Evolutionary conservation across 129 eudicot genomes (phyloP).

Genomic region (Arctium lappa): DNA sequence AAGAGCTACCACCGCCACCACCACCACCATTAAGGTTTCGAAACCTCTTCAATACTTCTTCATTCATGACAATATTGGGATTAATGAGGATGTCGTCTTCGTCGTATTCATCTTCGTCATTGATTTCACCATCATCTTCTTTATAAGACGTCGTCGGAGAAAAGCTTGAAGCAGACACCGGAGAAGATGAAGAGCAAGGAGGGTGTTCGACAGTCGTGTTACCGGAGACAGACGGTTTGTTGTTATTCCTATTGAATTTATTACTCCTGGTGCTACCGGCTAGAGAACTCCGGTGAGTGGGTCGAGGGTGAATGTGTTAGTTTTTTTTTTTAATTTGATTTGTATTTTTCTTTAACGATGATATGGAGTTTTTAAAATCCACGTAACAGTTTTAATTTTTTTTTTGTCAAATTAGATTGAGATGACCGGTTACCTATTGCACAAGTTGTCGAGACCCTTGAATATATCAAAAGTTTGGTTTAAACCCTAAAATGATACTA

Average conservation of each 20-base stretch:
- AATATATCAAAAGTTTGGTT: no score
- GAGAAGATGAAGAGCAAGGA: conserved; percentile 44
- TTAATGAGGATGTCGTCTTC: neutral
- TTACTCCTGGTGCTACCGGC: conserved; percentile 69
- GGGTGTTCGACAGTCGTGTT: conserved; percentile 3
- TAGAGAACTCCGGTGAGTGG: conserved; percentile 63
- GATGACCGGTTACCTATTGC: no score
- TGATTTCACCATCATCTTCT: conserved; percentile 35
- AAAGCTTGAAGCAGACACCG: conserved; percentile 35
- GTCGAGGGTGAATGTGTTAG: conserved; percentile 66
- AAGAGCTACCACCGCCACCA: conserved; percentile 2
- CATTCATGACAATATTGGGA: conserved; percentile 15
- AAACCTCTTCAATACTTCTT: conserved; percentile 29
- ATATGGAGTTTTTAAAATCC: no score
- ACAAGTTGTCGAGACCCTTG: no score
- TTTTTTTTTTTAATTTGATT: no score
- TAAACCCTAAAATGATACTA: no score
- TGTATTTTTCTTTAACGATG: no score
- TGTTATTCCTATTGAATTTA: conserved; percentile 30
- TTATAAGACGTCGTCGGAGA: conserved; percentile 35
- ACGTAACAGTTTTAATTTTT: no score
- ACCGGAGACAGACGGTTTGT: conserved; percentile 13
- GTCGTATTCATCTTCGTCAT: conserved; percentile 17
- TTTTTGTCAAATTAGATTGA: no score
- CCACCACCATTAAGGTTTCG: neutral